A percentile compares a stretch with the other conserved stretches of the same genome.
phyloP scores from a whole-genome alignment of 495 filamentous ascomycete genomes.

The Daldinia vernicosa region DNA sequence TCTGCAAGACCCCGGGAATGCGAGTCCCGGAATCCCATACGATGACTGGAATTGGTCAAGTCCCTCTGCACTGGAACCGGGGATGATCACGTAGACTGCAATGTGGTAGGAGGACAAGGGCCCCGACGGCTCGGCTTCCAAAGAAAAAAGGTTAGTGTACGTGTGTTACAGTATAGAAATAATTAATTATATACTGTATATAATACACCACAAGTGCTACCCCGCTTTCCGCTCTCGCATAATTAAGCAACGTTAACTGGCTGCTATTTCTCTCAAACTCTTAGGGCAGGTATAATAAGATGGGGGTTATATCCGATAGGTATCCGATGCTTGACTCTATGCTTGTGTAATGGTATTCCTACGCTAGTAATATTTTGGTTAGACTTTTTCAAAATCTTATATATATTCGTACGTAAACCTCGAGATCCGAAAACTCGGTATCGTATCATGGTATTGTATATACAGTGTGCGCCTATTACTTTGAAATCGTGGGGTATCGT shows the following conservation, averaged over 20 bases:
- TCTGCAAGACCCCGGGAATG: constrained; percentile 35
- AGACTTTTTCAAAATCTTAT: background rate
- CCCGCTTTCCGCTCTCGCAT: constrained; percentile 31
- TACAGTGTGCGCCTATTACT: constrained; percentile 13
- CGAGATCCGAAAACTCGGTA: background rate
- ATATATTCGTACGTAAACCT: background rate
- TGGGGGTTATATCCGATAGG: constrained; percentile 35
- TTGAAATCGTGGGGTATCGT: constrained; percentile 22
- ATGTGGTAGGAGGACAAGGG: constrained; percentile 15
- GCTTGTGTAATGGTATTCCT: constrained; percentile 26
- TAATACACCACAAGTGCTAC: constrained; percentile 23
- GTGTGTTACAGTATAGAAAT: background rate
- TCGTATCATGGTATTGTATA: constrained; percentile 4
- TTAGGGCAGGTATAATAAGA: background rate
- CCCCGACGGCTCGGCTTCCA: constrained; percentile 15
- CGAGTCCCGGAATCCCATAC: constrained; percentile 22
- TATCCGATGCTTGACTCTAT: constrained; percentile 15
- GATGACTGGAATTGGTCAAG: constrained; percentile 38
- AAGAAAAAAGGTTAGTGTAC: constrained; percentile 10
- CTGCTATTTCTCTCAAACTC: constrained; percentile 7
- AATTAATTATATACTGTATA: background rate
- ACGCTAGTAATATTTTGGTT: constrained; percentile 24
- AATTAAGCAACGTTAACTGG: constrained; percentile 12
- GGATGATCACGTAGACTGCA: constrained; percentile 24
- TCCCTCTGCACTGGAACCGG: constrained; percentile 36